Percentiles rank a stretch among this genome's conserved stretches.
These are phyloP conservation scores for Colletotrichum sp. DNA, from an alignment of 2,329 filamentous ascomycete species.

Conservation along the genomic window DNA sequence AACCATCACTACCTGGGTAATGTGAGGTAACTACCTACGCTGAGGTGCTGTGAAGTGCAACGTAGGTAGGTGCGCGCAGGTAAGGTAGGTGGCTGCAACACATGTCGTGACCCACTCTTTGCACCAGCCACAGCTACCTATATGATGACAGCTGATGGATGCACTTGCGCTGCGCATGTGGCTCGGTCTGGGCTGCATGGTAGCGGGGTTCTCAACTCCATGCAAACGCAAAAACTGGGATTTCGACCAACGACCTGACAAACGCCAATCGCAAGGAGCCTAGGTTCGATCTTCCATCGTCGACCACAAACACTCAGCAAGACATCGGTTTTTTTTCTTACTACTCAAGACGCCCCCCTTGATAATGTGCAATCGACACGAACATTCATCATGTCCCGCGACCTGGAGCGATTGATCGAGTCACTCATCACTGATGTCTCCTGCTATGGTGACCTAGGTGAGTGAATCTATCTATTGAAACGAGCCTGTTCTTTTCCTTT, in stretches of 20 bases:
- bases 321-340: not conserved
- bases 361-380: not conserved
- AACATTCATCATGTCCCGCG: conserved; percentile 12
- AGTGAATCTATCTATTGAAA: not conserved
- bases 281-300: conserved; percentile 14
- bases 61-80: no score
- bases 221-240: not conserved
- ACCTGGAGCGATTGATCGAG: conserved; percentile 22
- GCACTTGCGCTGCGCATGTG: not conserved
- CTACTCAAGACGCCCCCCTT: not conserved
- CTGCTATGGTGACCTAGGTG: conserved; percentile 22
- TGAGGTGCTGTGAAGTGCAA: not conserved
- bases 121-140: not conserved
- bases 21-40: not conserved
- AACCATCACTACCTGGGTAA: not conserved
- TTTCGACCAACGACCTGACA: not conserved
- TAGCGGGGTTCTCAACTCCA: not conserved
- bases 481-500: not conserved
- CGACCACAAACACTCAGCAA: not conserved
- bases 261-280: not conserved
- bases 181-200: not conserved
- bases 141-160: not conserved
- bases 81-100: not conserved
- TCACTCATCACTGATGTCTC: conserved; percentile 22
- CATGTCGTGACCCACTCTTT: not conserved